phyloP scores from a whole-genome alignment of 805 yeast species.

The Schizosaccharomyces cryophilus region DNA sequence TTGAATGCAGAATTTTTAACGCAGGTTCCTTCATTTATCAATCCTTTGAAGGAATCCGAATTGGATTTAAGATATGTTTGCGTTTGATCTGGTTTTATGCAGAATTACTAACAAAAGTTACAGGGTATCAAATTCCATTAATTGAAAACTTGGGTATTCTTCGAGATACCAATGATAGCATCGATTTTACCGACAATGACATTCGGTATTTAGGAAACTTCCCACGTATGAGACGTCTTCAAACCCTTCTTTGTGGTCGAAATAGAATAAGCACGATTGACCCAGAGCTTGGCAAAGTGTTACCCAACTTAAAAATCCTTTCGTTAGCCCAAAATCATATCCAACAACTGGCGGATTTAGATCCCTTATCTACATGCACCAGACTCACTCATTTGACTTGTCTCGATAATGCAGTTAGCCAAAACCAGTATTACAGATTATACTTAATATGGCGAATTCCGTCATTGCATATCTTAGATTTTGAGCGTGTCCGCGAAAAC shows the following conservation, averaged over 20 bases:
- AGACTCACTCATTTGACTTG: slow-evolving; percentile 27
- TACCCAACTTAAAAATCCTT: slow-evolving; percentile 28
- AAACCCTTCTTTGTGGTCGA: slow-evolving; percentile 34
- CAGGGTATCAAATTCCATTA: neutral
- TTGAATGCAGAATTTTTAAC: slow-evolving; percentile 26
- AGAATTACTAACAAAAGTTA: slow-evolving; percentile 9
- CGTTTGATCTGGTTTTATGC: neutral
- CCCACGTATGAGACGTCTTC: slow-evolving; percentile 21
- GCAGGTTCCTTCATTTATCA: slow-evolving; percentile 27
- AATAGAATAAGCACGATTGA: slow-evolving; percentile 30
- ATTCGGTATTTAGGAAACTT: slow-evolving; percentile 29
- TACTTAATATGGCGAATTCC: slow-evolving; percentile 43
- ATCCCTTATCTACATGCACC: slow-evolving; percentile 18
- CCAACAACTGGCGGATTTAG: slow-evolving; percentile 21
- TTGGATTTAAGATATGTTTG: slow-evolving; percentile 19
- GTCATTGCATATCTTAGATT: slow-evolving; percentile 38
- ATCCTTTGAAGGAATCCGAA: slow-evolving; percentile 20
- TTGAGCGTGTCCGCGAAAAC: slow-evolving; percentile 27
- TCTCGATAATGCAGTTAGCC: slow-evolving; percentile 16
- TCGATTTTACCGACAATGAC: slow-evolving; percentile 60
- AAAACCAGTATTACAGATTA: slow-evolving; percentile 26
- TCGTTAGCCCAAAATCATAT: slow-evolving; percentile 31
- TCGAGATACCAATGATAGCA: slow-evolving; percentile 23
- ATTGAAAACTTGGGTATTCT: slow-evolving; percentile 2
- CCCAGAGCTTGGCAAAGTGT: slow-evolving; percentile 13